Evolutionary conservation across 75 land plant genomes (phyloP).

Genomic region (Cupressus sempervirens): DNA sequence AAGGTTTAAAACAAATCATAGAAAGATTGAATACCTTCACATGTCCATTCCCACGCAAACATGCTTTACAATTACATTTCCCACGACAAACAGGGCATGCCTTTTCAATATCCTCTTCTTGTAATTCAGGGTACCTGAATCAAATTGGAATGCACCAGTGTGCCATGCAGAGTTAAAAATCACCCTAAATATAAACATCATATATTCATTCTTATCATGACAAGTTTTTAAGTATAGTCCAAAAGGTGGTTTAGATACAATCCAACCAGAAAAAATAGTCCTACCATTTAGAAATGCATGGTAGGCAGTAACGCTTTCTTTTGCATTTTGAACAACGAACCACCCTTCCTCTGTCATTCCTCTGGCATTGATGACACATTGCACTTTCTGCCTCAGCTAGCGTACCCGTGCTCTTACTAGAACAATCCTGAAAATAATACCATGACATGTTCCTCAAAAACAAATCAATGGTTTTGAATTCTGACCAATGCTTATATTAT

Average conservation of each 20-base stretch:
- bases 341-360: slow-evolving; percentile 52
- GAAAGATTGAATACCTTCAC: slow-evolving; percentile 48
- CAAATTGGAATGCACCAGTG: neutral
- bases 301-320: slow-evolving; percentile 73
- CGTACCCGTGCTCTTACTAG: slow-evolving; percentile 38
- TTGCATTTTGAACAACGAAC: slow-evolving; percentile 72
- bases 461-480: neutral
- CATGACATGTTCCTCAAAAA: slow-evolving; percentile 4
- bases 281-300: slow-evolving; percentile 81
- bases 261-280: neutral
- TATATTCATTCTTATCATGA: neutral
- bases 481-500: neutral
- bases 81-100: slow-evolving; percentile 87
- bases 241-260: neutral
- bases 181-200: neutral
- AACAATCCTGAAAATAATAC: slow-evolving; percentile 34
- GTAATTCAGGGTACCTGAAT: slow-evolving; percentile 68
- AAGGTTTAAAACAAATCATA: neutral
- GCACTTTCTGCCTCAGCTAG: slow-evolving; percentile 42
- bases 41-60: slow-evolving; percentile 54
- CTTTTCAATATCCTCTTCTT: slow-evolving; percentile 58
- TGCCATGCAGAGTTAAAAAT: neutral
- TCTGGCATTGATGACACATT: slow-evolving; percentile 86
- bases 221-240: neutral
- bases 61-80: slow-evolving; percentile 74